Percentiles rank a stretch among this genome's conserved stretches.
Evolutionary conservation across 805 yeast species (phyloP).

Genomic region (Sugiyamaella valdiviana): DNA sequence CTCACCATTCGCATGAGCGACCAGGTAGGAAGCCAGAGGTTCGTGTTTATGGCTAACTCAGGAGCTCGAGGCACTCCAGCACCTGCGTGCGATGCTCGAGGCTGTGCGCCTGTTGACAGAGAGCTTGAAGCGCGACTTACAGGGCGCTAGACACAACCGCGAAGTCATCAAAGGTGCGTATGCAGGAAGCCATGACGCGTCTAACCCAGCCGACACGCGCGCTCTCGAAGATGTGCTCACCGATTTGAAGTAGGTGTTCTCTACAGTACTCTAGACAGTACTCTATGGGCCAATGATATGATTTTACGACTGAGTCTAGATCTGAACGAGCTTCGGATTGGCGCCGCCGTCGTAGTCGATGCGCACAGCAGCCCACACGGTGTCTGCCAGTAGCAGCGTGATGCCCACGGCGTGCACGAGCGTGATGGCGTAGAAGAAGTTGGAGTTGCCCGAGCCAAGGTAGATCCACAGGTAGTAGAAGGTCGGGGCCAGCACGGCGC

Average conservation of each 20-base stretch:
- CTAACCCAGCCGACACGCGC: neutral
- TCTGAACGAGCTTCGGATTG: conserved; percentile 24
- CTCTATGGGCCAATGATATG: too few species aligned
- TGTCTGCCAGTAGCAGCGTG: conserved; percentile 62
- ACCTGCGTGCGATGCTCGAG: conserved; percentile 20
- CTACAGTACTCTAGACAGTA: too few species aligned
- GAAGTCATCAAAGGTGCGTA: conserved; percentile 11
- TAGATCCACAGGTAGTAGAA: conserved; percentile 94
- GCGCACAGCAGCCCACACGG: conserved; percentile 73
- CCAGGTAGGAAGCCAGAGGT: neutral
- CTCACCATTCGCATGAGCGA: neutral
- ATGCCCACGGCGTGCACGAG: conserved; percentile 70
- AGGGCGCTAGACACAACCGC: conserved; percentile 15
- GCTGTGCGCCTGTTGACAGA: conserved; percentile 17
- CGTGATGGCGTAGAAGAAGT: conserved; percentile 92
- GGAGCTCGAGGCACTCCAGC: conserved; percentile 11
- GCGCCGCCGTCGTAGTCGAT: conserved; percentile 52
- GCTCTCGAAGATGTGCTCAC: neutral
- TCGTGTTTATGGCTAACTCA: neutral
- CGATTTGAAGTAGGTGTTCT: too few species aligned
- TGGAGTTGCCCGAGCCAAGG: conserved; percentile 90
- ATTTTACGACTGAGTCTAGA: conserved; percentile 6
- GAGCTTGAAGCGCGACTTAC: conserved; percentile 14
- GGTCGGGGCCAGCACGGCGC: conserved; percentile 70
- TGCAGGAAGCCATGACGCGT: neutral